Base-by-base conservation (phyloP, 1,284 basidiomycete species). In the Moesziomyces sp. region DNA sequence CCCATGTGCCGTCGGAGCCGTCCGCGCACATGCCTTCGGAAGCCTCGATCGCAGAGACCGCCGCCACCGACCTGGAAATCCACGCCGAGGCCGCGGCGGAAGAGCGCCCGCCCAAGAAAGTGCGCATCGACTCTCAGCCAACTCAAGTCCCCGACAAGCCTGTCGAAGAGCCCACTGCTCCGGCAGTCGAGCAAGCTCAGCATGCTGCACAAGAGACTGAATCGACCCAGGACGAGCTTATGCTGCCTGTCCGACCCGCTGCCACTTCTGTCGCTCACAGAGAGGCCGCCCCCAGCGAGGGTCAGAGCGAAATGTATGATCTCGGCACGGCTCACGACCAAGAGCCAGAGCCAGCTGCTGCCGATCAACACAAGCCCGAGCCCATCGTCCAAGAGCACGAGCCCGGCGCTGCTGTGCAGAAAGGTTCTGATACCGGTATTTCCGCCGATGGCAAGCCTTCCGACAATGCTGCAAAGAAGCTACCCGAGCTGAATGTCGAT, bases 151-250 rank as follows among this genome's bases (percentile, higher is more conserved):
- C 30, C 2, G 8, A 8, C 28, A 11, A 34, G 30, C 2, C 30
- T 34, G 30, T 34, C 5, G 58, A 58, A 1, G 42, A 10, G 4
- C 14, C 23, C 11, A 18, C 38, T 18, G 38, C 38, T 4, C 9
- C 19, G 11, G 38, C 46, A 19, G 13, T 11, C 19, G n/a, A 46
- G 1, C 14, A 54, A 13, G 30, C 19, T 44, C 34, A 58, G 38
- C 26, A 28, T 9, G 43, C 43, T 7, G 44, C 46, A 1, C 45
- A 68, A 19, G 66, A 69, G 24, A 46, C 38, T 16, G 11, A 16
- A 6, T 40, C 38, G 38, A 40, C 60, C 18, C 66, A 62, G 11
- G 60, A 69, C 42, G 66, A 69, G 45, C 56, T 40, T 0, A 52
- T 63, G 56, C 66, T 69, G 1, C 60, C 66, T 6, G 24, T 62